These are phyloP conservation scores for Dalechampia spathulata DNA, from an alignment of 441 rosid species.

Conservation along the genomic window DNA sequence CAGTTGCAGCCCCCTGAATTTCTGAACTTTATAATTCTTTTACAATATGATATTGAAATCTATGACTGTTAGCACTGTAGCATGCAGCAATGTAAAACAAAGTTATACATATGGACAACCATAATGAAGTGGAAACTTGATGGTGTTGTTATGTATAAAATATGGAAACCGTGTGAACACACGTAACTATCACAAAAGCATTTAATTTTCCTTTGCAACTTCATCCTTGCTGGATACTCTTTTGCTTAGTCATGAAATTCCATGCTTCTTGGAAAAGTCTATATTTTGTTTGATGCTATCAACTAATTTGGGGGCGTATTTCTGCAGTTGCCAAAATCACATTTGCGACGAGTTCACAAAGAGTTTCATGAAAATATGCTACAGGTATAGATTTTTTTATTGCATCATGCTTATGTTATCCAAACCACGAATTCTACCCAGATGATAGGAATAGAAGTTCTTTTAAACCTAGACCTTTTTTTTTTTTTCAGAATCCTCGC, in stretches of 20 bases:
- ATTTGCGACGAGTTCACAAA: conserved; percentile 69
- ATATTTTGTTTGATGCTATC: conserved; percentile 4
- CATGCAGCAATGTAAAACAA: background rate
- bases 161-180: background rate
- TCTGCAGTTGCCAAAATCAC: conserved; percentile 69
- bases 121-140: background rate
- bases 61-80: background rate
- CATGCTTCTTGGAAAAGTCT: background rate
- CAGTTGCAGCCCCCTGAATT: background rate
- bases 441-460: background rate
- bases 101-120: background rate
- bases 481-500: conserved; percentile 3
- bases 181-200: background rate
- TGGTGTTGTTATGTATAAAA: background rate
- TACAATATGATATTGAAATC: background rate
- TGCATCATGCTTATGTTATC: background rate
- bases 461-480: background rate
- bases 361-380: conserved; percentile 67
- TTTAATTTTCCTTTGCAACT: background rate
- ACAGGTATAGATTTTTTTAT: conserved; percentile 38
- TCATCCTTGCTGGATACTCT: background rate
- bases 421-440: background rate
- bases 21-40: background rate
- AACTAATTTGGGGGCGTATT: conserved; percentile 3
- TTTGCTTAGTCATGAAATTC: background rate